Base-by-base conservation (phyloP, 1,139 yeast species). In the Geotrichum siamense region DNA sequence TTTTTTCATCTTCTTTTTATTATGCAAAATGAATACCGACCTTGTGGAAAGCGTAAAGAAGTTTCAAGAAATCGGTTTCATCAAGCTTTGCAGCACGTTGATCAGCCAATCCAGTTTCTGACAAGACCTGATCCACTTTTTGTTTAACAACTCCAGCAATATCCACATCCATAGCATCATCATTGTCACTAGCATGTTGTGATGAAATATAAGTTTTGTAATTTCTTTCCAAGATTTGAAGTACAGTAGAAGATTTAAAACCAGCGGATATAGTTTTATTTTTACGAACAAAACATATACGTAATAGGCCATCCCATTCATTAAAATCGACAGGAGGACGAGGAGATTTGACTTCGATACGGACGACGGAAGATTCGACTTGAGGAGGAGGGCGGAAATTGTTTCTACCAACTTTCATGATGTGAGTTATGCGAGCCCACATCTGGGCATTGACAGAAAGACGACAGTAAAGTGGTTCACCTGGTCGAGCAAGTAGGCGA, bases 381-480 rank as follows among this genome's bases (percentile, higher is more conserved):
- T 91, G 91, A 47, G 99, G 99, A 17, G 99, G 99, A 30, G 99
- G 99, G 53, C 96, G 75, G 71, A 91, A 91, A 61, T 91, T 91
- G 63, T 93, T 93, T 60, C 79, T 82, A 26, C 98, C 97, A 32
- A 91, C 98, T 64, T 93, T 93, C 99, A 91, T 91, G 47, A 91
- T 85, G 64, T 91, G 98, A 5, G 95, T 87, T 19, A 93, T 96
- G 53, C 85, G 85, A 19, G 97, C 96, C 97, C 98, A 91, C 97
- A 91, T 89, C 60, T 91, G 98, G 0, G 91, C 97, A 59, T 91
- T 93, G 27, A 95, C 98, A 17, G 94, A 82, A 47, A 91, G 72
- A 56, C 99, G 75, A 64, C 96, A 87, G 68, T 91, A 91, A 39
- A 93, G 70, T 1, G 86, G 65, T 55, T 91, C 98, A 22, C 98